Base-by-base conservation (phyloP, 805 yeast genomes). In the Tetrapisispora arboricola region DNA sequence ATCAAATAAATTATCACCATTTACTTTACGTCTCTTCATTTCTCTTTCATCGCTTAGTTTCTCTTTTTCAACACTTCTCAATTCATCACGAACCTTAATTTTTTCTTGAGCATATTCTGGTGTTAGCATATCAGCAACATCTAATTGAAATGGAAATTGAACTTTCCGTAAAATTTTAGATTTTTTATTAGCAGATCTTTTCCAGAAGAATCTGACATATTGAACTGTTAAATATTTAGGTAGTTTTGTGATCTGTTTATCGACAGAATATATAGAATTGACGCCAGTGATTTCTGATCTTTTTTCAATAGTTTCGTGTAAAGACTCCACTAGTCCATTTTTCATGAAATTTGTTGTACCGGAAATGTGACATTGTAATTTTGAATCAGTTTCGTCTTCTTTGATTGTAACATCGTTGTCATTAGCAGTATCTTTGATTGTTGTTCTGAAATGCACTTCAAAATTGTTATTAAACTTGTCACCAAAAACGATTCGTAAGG, bases 131-230 rank as follows among this genome's bases (percentile, higher is more conserved):
- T 88, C 96, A 15, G 88, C 74, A 30, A 86, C 70, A 60, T 92
- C 99, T 43, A 90, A 68, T 61, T 84, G 92, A 64, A 87, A 84
- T 32, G 99, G 99, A 66, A 92, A 92, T 48, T 80, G 84, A 20
- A 92, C 98, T 65, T 82, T 86, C 60, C 98, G 79, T 60, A 92
- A 71, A 58, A 92, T 92, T 65, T 92, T 92, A 16, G 95, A 83
- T 67, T 92, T 92, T 64, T 82, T 84, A 49, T 76, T 76, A 3
- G 94, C 84, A 43, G 90, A 94, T 57, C 90, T 76, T 59, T 90
- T 84, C 98, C 98, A 92, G 63, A 78, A 92, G 60, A 92, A 92
- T 57, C 99, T 75, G 47, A 92, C 92, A 64, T 84, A 92, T 59
- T 92, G 94, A 32, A 92, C 86, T 9, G 90, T 84, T 51, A 92